Percentiles rank a stretch among this genome's conserved stretches.
phyloP scores from a whole-genome alignment of 2,329 filamentous ascomycete species.

The Dactylellina drechsleri region DNA sequence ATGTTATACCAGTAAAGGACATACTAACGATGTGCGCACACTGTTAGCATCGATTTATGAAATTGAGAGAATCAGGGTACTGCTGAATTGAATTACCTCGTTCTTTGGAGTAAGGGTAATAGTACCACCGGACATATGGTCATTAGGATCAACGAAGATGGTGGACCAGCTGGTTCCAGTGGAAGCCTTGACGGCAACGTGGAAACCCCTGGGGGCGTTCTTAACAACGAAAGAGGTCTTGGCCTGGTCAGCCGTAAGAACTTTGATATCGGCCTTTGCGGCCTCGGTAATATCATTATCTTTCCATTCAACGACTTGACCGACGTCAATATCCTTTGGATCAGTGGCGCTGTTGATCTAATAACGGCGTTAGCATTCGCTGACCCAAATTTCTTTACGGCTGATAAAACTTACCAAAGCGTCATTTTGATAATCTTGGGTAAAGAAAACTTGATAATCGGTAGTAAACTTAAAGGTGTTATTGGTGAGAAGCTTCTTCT shows the following conservation, averaged over 20 bases:
- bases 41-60: no score
- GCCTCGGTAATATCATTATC: conserved; percentile 13
- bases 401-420: no score
- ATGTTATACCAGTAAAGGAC: conserved; percentile 22
- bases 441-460: no score
- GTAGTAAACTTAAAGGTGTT: no score
- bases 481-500: no score
- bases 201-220: conserved; percentile 22
- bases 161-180: conserved; percentile 14
- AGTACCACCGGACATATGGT: conserved; percentile 9
- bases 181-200: conserved; percentile 17
- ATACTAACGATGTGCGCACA: background rate
- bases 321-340: conserved; percentile 10
- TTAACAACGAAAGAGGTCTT: conserved; percentile 19
- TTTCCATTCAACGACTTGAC: conserved; percentile 19
- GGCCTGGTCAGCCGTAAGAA: conserved; percentile 9
- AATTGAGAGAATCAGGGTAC: no score
- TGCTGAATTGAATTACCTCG: conserved; percentile 8
- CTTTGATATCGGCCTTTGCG: conserved; percentile 5
- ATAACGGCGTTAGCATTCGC: background rate
- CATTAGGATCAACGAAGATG: conserved; percentile 25
- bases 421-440: no score
- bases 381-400: no score
- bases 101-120: conserved; percentile 29
- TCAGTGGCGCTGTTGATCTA: conserved; percentile 20